Conservation (phyloP, 352 stramenopile species). For the Saprolegnia parasitica region DNA sequence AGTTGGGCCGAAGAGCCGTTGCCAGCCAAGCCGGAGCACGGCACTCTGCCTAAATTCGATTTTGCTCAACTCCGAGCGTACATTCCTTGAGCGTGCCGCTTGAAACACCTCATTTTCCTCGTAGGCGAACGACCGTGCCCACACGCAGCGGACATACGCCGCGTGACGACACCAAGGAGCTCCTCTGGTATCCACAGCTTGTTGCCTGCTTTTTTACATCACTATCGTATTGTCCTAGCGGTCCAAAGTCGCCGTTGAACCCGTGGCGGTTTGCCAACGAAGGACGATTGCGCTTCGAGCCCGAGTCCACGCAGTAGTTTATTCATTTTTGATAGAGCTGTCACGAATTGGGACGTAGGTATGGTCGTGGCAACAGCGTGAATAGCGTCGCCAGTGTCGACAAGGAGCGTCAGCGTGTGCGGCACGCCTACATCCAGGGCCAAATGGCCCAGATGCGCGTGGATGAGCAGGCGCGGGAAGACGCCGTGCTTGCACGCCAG, state of each 20-base stretch:
- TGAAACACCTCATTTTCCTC: background rate
- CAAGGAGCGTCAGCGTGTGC: background rate
- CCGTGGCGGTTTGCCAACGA: conserved; percentile 11
- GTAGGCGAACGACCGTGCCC: conserved; percentile 7
- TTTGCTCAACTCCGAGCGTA: conserved; percentile 23
- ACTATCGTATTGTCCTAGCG: background rate
- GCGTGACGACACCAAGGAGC: background rate
- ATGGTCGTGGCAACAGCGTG: background rate
- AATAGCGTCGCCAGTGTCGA: conserved; percentile 1
- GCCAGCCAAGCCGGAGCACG: background rate
- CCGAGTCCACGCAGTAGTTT: conserved; percentile 20
- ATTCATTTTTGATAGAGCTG: background rate
- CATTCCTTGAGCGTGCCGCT: background rate
- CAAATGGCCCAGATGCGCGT: conserved; percentile 18
- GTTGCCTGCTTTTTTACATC: background rate
- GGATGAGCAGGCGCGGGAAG: conserved; percentile 1
- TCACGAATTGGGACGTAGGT: conserved; percentile 1
- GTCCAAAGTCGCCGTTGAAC: conserved; percentile 13
- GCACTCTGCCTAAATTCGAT: conserved; percentile 11
- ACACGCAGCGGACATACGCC: conserved; percentile 23
- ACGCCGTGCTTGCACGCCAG: background rate
- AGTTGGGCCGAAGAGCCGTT: conserved; percentile 26
- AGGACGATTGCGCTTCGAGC: background rate
- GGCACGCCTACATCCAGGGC: conserved; percentile 9
- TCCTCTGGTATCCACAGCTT: conserved; percentile 15